Evolutionary conservation across 768 basidiomycete genomes (phyloP).

Genomic region (Boletellus emodensis): DNA sequence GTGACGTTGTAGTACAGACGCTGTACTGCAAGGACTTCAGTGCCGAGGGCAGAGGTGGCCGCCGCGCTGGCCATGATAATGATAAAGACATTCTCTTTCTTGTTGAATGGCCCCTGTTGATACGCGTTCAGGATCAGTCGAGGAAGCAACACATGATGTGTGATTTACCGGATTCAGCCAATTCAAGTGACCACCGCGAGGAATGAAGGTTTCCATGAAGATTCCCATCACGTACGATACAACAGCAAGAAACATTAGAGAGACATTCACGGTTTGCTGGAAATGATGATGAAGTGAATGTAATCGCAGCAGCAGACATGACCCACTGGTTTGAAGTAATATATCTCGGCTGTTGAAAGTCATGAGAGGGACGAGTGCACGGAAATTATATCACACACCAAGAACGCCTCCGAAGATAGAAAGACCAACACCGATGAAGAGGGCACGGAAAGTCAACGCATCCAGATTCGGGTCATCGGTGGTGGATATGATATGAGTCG

Average conservation of each 20-base stretch:
- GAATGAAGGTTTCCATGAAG: constrained; percentile 44
- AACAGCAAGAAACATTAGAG: constrained; percentile 53
- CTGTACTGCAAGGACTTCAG: constrained; percentile 54
- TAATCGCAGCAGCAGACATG: not conserved
- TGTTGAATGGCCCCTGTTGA: constrained; percentile 50
- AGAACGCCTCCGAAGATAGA: constrained; percentile 52
- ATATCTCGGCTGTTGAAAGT: constrained; percentile 45
- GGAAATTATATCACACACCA: constrained; percentile 28
- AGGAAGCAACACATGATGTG: not conserved
- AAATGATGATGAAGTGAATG: not conserved
- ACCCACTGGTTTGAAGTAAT: constrained; percentile 55
- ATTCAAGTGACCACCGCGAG: constrained; percentile 39
- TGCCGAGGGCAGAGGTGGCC: constrained; percentile 51
- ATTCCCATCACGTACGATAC: constrained; percentile 49
- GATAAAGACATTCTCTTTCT: constrained; percentile 56
- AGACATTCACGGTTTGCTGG: constrained; percentile 52
- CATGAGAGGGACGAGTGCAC: not conserved
- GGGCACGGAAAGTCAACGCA: constrained; percentile 41
- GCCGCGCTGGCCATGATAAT: constrained; percentile 56
- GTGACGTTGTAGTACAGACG: constrained; percentile 50
- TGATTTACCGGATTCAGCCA: constrained; percentile 48
- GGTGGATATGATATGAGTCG: constrained; percentile 44
- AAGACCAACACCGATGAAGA: constrained; percentile 53
- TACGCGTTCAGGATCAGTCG: not conserved
- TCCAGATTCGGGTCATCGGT: constrained; percentile 26